Evolutionary conservation across 2,329 filamentous ascomycete species (phyloP).

Genomic region (Aspergillus sp.): DNA sequence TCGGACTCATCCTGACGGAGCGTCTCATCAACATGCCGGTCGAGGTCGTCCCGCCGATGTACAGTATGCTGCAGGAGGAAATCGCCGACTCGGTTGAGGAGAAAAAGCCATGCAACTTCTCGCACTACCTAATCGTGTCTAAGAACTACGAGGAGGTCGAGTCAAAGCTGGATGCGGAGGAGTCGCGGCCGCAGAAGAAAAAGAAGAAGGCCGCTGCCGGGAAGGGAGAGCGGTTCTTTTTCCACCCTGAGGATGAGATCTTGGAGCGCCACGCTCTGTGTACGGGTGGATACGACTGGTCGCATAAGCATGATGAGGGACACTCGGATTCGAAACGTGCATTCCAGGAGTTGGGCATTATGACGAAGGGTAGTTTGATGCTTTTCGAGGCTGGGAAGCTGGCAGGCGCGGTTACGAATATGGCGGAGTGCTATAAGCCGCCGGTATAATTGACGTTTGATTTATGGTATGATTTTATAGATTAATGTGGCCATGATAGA

Average conservation of each 20-base stretch:
- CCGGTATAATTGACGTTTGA: not conserved
- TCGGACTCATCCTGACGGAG: constrained; percentile 88
- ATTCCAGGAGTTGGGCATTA: constrained; percentile 90
- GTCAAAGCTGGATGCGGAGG: constrained; percentile 72
- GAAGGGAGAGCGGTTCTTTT: constrained; percentile 71
- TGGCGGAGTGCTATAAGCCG: constrained; percentile 66
- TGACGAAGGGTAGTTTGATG: constrained; percentile 79
- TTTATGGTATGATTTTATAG: constrained; percentile 4
- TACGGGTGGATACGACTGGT: constrained; percentile 71
- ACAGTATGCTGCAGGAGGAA: constrained; percentile 90
- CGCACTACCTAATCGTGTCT: constrained; percentile 87
- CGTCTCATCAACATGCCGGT: constrained; percentile 95
- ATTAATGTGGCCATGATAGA: constrained; percentile 9
- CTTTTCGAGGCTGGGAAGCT: constrained; percentile 81
- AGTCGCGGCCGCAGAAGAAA: constrained; percentile 63
- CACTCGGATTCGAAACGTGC: constrained; percentile 88
- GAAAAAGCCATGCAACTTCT: constrained; percentile 87
- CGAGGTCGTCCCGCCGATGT: constrained; percentile 89
- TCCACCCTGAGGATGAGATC: constrained; percentile 94
- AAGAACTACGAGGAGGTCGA: constrained; percentile 90
- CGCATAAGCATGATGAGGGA: constrained; percentile 73
- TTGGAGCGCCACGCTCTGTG: constrained; percentile 73
- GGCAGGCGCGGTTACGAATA: constrained; percentile 70
- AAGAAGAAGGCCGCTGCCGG: constrained; percentile 54
- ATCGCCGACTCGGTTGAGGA: constrained; percentile 84